A percentile compares a stretch with the other conserved stretches of the same genome.
Evolutionary conservation across 2,329 filamentous ascomycete species (phyloP).

Genomic region (Cyphellophora attinorum): DNA sequence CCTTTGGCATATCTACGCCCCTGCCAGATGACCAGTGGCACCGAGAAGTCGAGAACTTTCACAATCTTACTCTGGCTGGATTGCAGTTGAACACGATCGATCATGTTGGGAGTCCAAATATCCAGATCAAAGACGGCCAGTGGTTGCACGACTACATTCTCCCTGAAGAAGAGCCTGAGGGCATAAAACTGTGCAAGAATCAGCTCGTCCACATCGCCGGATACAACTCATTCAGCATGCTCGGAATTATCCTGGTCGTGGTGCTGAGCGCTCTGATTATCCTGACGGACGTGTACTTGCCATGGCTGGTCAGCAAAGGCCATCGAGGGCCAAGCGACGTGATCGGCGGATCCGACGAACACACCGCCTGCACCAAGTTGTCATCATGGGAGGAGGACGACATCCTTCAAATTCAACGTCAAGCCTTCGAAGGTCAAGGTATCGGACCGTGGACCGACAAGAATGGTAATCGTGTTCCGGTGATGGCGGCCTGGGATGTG

Average conservation of each 20-base stretch:
- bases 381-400: too few relatives aligned
- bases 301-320: too few relatives aligned
- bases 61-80: constrained; percentile 4
- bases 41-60: constrained; percentile 4
- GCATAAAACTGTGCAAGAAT: constrained; percentile 1
- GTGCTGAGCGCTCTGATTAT: constrained; percentile 2
- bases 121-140: constrained; percentile 2
- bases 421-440: too few relatives aligned
- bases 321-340: too few relatives aligned
- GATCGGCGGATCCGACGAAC: too few relatives aligned
- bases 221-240: constrained; percentile 5
- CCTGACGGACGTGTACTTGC: constrained; percentile 1
- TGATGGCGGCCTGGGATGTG: too few relatives aligned
- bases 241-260: constrained; percentile 4
- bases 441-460: too few relatives aligned
- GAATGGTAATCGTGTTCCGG: too few relatives aligned
- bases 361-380: too few relatives aligned
- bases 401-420: too few relatives aligned
- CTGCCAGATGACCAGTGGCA: constrained; percentile 3
- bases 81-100: constrained; percentile 4
- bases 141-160: constrained; percentile 2
- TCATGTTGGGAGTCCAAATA: constrained; percentile 3
- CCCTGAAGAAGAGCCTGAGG: constrained; percentile 3
- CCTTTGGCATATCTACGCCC: constrained; percentile 5
- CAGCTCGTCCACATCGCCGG: constrained; percentile 1